phyloP scores from a whole-genome alignment of 371 early-diverging fungal genomes.

The Apophysomyces trapeziformis region DNA sequence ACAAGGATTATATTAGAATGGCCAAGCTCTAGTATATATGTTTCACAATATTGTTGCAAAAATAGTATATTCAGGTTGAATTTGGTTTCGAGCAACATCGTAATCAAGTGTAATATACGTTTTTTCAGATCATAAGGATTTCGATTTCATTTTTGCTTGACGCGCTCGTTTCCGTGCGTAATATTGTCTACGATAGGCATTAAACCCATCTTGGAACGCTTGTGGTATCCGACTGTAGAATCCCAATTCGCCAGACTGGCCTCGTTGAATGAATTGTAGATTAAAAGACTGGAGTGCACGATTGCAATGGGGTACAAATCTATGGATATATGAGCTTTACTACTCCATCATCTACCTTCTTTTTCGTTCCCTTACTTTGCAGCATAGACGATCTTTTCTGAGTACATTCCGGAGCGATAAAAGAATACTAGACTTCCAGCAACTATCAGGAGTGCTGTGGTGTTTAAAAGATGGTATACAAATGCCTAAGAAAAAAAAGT shows the following conservation, averaged over 20 bases:
- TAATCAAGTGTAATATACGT: background rate
- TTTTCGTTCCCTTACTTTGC: conserved; percentile 55
- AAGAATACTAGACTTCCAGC: conserved; percentile 54
- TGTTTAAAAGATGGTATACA: conserved; percentile 38
- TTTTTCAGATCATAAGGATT: conserved; percentile 21
- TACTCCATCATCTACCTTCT: background rate
- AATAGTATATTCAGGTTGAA: background rate
- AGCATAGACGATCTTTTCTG: conserved; percentile 67
- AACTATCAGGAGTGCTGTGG: conserved; percentile 33
- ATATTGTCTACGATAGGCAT: conserved; percentile 62
- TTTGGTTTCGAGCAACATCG: background rate
- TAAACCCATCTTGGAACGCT: conserved; percentile 69
- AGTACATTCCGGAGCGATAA: conserved; percentile 66
- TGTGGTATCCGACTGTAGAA: conserved; percentile 65
- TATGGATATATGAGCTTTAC: conserved; percentile 18
- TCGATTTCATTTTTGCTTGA: conserved; percentile 40
- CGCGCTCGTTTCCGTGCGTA: conserved; percentile 56
- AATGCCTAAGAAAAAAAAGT: conserved; percentile 27
- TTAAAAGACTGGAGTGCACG: conserved; percentile 71
- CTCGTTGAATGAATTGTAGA: conserved; percentile 61
- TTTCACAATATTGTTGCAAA: background rate
- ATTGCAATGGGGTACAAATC: conserved; percentile 73
- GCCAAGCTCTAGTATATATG: conserved; percentile 24
- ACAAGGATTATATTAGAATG: conserved; percentile 20
- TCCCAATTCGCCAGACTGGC: conserved; percentile 53